phyloP scores from a whole-genome alignment of 495 filamentous ascomycete species.

The Xylaria nigripes region DNA sequence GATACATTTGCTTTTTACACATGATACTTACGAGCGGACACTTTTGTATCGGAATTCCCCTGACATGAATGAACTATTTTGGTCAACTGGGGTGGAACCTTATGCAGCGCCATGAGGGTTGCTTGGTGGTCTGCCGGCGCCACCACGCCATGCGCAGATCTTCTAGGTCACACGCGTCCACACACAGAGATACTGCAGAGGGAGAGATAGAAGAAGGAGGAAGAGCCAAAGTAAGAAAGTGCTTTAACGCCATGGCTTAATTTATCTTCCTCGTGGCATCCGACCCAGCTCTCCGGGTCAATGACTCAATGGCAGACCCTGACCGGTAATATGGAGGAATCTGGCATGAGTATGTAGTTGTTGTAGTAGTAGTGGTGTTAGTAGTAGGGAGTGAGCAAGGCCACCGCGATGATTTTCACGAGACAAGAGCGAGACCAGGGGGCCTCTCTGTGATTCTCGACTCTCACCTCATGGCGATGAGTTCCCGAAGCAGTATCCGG shows the following conservation, averaged over 20 bases:
- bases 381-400: constrained; percentile 1
- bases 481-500: not conserved
- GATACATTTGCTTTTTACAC: constrained; percentile 4
- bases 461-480: no score
- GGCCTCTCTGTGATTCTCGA: no score
- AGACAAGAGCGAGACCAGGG: constrained; percentile 1
- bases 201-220: not conserved
- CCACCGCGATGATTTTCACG: constrained; percentile 1
- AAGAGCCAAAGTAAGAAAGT: not conserved
- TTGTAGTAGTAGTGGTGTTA: not conserved
- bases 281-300: constrained; percentile 10
- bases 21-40: not conserved
- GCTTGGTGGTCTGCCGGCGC: not conserved
- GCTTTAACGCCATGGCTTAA: constrained; percentile 5
- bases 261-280: constrained; percentile 10
- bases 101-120: not conserved
- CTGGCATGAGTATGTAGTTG: not conserved
- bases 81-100: not conserved
- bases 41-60: not conserved
- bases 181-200: not conserved
- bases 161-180: no score
- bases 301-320: constrained; percentile 1
- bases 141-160: not conserved
- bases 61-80: not conserved
- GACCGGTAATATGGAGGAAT: not conserved